A percentile compares a stretch with the other conserved stretches of the same genome.
Evolutionary conservation across 805 yeast species (phyloP).

Genomic region (Myxozyma geophila): DNA sequence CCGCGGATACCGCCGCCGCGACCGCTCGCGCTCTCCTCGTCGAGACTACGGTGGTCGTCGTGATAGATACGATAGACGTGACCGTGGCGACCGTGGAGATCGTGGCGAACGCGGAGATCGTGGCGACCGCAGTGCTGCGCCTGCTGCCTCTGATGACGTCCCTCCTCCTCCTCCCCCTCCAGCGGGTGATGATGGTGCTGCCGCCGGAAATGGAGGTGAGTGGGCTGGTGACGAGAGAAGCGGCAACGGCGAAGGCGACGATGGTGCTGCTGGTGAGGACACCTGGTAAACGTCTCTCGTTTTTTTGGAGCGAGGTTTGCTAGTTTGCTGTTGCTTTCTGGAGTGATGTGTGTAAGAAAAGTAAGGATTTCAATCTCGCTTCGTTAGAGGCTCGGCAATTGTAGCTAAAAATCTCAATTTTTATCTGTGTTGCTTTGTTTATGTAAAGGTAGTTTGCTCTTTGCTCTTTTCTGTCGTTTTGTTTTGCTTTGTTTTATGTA

Average conservation of each 20-base stretch:
- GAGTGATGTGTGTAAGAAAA: not conserved
- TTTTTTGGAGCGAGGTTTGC: not conserved
- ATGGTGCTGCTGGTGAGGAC: constrained; percentile 13
- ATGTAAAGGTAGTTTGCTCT: no score
- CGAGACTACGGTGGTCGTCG: constrained; percentile 37
- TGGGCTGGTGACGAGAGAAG: constrained; percentile 20
- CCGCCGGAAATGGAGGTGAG: constrained; percentile 5
- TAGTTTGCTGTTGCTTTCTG: no score
- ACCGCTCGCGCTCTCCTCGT: constrained; percentile 33
- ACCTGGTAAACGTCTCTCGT: constrained; percentile 11
- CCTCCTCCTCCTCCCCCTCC: constrained; percentile 28
- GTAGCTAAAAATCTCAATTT: no score
- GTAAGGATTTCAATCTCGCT: not conserved
- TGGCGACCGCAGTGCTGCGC: constrained; percentile 31
- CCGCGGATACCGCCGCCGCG: constrained; percentile 24
- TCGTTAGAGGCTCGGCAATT: no score
- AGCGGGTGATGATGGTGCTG: constrained; percentile 11
- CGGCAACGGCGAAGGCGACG: constrained; percentile 11
- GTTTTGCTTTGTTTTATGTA: no score
- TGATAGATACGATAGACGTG: constrained; percentile 28
- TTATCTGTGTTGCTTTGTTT: no score
- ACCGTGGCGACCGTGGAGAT: constrained; percentile 27
- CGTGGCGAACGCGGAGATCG: constrained; percentile 32
- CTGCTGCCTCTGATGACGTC: constrained; percentile 34
- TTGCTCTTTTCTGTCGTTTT: no score